phyloP scores from a whole-genome alignment of 805 yeast species.

The Babjeviella inositovora region DNA sequence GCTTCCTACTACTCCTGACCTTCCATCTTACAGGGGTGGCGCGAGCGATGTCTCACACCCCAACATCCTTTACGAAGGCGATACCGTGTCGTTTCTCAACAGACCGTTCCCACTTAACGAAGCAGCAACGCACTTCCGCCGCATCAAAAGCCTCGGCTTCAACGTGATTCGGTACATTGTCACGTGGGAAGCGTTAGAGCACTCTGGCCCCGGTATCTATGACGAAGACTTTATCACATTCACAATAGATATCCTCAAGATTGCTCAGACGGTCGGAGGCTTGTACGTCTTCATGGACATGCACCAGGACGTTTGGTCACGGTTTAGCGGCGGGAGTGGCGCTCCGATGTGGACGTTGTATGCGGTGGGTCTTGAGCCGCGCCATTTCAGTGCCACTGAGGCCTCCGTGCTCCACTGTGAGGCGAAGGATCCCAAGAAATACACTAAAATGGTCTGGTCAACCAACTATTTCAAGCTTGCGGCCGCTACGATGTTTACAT shows the following conservation, averaged over 20 bases:
- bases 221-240: slow-evolving; percentile 66
- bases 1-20: slow-evolving; percentile 41
- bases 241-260: slow-evolving; percentile 42
- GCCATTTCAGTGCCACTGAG: slow-evolving; percentile 50
- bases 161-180: slow-evolving; percentile 62
- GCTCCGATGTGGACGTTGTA: slow-evolving; percentile 90
- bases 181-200: slow-evolving; percentile 92
- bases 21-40: slow-evolving; percentile 18
- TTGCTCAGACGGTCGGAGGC: slow-evolving; percentile 49
- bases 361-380: slow-evolving; percentile 78
- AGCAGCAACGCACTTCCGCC: slow-evolving; percentile 47
- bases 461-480: slow-evolving; percentile 72
- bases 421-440: slow-evolving; percentile 20
- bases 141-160: slow-evolving; percentile 71
- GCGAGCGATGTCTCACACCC: too few species aligned
- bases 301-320: slow-evolving; percentile 91
- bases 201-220: slow-evolving; percentile 69
- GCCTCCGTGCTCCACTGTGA: slow-evolving; percentile 69
- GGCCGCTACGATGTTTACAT: slow-evolving; percentile 65
- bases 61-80: slow-evolving; percentile 53
- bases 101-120: slow-evolving; percentile 68
- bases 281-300: slow-evolving; percentile 72
- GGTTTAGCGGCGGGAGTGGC: slow-evolving; percentile 81
- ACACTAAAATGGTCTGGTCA: slow-evolving; percentile 87
- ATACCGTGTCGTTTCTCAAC: slow-evolving; percentile 65